phyloP scores from a whole-genome alignment of 2,329 filamentous ascomycete species.

The Westerdykella aurantiaca region DNA sequence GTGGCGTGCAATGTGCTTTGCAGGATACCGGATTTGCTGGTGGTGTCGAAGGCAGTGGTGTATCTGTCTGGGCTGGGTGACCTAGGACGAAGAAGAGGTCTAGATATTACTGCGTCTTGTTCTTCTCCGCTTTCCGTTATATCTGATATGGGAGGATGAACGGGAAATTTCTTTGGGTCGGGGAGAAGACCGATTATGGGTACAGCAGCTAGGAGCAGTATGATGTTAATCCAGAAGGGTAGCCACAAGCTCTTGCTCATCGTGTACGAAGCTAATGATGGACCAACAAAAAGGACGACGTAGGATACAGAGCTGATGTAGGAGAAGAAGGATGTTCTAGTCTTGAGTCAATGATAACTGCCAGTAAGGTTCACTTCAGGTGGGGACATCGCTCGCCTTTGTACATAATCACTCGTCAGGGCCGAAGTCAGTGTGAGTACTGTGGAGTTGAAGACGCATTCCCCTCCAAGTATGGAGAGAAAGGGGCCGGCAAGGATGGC shows the following conservation, averaged over 20 bases:
- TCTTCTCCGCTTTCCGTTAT: background rate
- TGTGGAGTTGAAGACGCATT: slow-evolving; percentile 35
- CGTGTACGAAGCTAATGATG: slow-evolving; percentile 29
- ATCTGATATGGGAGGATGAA: background rate
- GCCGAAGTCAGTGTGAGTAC: slow-evolving; percentile 31
- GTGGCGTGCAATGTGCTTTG: slow-evolving; percentile 13
- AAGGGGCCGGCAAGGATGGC: slow-evolving; percentile 29
- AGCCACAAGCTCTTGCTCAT: slow-evolving; percentile 34
- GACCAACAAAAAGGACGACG: slow-evolving; percentile 16
- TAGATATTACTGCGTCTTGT: slow-evolving; percentile 12
- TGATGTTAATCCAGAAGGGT: slow-evolving; percentile 33
- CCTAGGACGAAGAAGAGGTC: slow-evolving; percentile 17
- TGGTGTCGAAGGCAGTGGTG: slow-evolving; percentile 22
- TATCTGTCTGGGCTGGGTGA: slow-evolving; percentile 10
- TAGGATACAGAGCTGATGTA: slow-evolving; percentile 19
- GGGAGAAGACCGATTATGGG: slow-evolving; percentile 22
- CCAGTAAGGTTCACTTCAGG: background rate
- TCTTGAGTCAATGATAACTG: background rate
- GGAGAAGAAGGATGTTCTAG: slow-evolving; percentile 33
- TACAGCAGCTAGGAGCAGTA: slow-evolving; percentile 22
- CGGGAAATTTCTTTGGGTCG: background rate
- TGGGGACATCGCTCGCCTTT: slow-evolving; percentile 15
- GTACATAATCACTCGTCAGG: slow-evolving; percentile 27
- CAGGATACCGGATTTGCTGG: slow-evolving; percentile 4
- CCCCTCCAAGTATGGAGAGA: slow-evolving; percentile 28